phyloP scores from a whole-genome alignment of 257 asterid species.

The Solanum stenotomum region DNA sequence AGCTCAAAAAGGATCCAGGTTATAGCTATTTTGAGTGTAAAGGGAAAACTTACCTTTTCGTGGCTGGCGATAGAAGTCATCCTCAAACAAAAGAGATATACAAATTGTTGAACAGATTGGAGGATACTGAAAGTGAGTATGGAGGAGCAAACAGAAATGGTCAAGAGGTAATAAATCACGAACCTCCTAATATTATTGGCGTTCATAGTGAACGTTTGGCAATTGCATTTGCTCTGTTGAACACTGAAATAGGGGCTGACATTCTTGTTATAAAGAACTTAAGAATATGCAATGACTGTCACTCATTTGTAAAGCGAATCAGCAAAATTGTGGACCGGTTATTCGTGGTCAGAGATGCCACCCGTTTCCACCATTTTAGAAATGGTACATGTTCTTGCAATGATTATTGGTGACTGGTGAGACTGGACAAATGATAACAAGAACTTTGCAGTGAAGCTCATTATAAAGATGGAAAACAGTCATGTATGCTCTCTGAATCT shows the following conservation, averaged over 20 bases:
- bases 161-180: conserved; percentile 7
- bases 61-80: conserved; percentile 68
- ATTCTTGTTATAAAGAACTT: conserved; percentile 73
- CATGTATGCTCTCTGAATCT: not conserved
- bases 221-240: conserved; percentile 62
- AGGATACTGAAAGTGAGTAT: conserved; percentile 16
- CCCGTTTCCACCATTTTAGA: conserved; percentile 82
- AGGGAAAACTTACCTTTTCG: conserved; percentile 58
- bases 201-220: conserved; percentile 87
- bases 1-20: conserved; percentile 77
- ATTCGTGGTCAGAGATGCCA: conserved; percentile 79
- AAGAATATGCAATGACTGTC: conserved; percentile 82
- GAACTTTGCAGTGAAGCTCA: not conserved
- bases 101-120: conserved; percentile 41
- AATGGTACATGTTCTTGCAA: conserved; percentile 80
- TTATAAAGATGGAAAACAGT: not conserved
- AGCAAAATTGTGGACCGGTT: conserved; percentile 38
- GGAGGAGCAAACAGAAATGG: conserved; percentile 1
- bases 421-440: not conserved
- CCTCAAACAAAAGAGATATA: conserved; percentile 43
- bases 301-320: conserved; percentile 53
- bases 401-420: conserved; percentile 58
- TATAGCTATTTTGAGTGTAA: conserved; percentile 59
- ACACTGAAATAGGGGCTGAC: conserved; percentile 27
- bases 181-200: conserved; percentile 8